Evolutionary conservation across 2,329 filamentous ascomycete species (phyloP).

Genomic region (Verticillium longisporum): DNA sequence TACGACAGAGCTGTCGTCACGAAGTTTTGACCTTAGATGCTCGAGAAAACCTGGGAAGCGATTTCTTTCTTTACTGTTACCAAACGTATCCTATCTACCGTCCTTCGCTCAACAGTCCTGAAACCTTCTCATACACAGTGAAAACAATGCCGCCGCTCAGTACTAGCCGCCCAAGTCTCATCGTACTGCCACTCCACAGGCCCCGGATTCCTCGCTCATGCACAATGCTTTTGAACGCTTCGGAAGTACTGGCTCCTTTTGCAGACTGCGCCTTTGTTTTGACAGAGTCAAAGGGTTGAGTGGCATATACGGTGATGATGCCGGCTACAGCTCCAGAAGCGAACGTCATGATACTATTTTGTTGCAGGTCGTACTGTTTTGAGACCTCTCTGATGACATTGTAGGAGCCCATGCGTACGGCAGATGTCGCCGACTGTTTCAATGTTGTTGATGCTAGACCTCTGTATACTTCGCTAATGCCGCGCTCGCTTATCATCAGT

Average conservation of each 20-base stretch:
- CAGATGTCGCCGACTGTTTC: slow-evolving; percentile 40
- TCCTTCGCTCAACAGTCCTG: slow-evolving; percentile 28
- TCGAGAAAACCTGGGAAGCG: too few relatives aligned
- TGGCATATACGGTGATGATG: slow-evolving; percentile 50
- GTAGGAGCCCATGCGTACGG: slow-evolving; percentile 40
- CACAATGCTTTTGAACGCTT: slow-evolving; percentile 48
- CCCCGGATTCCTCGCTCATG: slow-evolving; percentile 50
- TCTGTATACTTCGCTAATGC: slow-evolving; percentile 33
- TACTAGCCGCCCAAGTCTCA: slow-evolving; percentile 57
- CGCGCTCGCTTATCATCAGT: slow-evolving; percentile 28
- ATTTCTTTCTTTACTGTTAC: not conserved
- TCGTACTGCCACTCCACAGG: slow-evolving; percentile 62
- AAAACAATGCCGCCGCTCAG: slow-evolving; percentile 63
- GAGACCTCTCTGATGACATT: slow-evolving; percentile 33
- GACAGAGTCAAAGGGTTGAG: slow-evolving; percentile 56
- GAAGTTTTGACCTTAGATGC: too few relatives aligned
- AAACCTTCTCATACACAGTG: slow-evolving; percentile 53
- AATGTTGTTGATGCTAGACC: slow-evolving; percentile 36
- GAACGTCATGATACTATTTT: slow-evolving; percentile 40
- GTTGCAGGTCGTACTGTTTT: slow-evolving; percentile 10
- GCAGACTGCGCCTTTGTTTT: slow-evolving; percentile 59
- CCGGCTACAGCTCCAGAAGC: slow-evolving; percentile 56
- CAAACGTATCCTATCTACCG: not conserved
- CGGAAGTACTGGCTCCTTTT: slow-evolving; percentile 46
- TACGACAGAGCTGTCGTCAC: too few relatives aligned